Evolutionary conservation across 2,329 filamentous ascomycete genomes (phyloP).

Genomic region (Lasiodiplodia sp.): DNA sequence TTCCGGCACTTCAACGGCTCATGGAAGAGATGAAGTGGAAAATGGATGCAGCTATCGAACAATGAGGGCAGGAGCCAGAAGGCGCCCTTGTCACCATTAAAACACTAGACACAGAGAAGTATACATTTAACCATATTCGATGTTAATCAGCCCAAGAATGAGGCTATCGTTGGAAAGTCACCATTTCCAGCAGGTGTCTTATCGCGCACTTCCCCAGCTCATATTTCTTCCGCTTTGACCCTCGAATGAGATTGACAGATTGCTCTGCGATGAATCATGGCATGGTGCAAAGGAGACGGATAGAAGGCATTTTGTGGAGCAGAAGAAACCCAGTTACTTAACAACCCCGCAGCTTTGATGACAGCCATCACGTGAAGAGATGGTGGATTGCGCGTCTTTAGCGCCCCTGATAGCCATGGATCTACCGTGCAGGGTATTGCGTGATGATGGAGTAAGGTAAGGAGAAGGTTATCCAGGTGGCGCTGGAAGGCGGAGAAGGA

Average conservation of each 20-base stretch:
- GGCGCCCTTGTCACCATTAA: too few relatives aligned
- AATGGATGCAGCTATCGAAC: too few relatives aligned
- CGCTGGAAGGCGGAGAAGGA: conserved; percentile 6
- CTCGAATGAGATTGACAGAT: not conserved
- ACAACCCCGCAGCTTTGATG: not conserved
- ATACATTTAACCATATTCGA: too few relatives aligned
- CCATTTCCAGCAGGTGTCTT: not conserved
- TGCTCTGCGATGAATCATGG: not conserved
- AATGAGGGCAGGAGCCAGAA: too few relatives aligned
- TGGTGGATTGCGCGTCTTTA: not conserved
- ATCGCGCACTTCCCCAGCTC: not conserved
- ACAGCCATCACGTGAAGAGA: not conserved
- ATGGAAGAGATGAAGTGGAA: too few relatives aligned
- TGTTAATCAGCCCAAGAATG: too few relatives aligned
- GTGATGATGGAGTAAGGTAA: conserved; percentile 9
- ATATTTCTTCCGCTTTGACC: not conserved
- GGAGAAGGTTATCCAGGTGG: not conserved
- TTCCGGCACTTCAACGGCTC: too few relatives aligned
- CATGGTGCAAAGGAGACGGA: not conserved
- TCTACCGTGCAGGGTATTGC: conserved; percentile 7
- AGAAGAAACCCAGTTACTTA: not conserved
- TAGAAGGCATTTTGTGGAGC: not conserved
- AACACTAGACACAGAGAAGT: too few relatives aligned
- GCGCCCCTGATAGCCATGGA: not conserved
- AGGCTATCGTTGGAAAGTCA: too few relatives aligned